Evolutionary conservation across 2,329 filamentous ascomycete genomes (phyloP).

Genomic region (Fonsecaea nubica): DNA sequence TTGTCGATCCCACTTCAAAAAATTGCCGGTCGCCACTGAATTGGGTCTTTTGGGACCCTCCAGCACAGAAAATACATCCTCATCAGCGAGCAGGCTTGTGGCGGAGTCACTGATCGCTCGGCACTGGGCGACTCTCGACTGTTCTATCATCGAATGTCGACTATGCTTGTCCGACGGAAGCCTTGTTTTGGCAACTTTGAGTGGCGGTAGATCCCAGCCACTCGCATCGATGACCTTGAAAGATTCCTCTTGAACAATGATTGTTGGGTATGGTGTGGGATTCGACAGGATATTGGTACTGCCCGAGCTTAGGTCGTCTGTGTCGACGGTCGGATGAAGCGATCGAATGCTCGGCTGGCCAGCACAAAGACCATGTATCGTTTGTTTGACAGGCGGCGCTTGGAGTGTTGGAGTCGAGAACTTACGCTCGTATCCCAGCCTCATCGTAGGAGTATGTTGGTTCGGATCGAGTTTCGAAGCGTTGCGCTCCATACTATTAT

Average conservation of each 20-base stretch:
- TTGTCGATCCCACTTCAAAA: conserved; percentile 32
- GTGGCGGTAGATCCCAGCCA: conserved; percentile 21
- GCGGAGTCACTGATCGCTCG: conserved; percentile 33
- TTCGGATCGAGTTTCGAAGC: conserved; percentile 1
- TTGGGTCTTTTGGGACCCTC: conserved; percentile 29
- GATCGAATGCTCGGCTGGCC: conserved; percentile 26
- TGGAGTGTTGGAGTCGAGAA: conserved; percentile 21
- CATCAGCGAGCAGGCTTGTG: conserved; percentile 16
- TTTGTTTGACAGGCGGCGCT: conserved; percentile 21
- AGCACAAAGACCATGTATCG: conserved; percentile 19
- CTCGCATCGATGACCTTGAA: conserved; percentile 35
- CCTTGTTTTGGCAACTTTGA: conserved; percentile 21
- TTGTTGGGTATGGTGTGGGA: conserved; percentile 6
- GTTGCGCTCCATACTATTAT: neutral
- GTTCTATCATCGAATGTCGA: conserved; percentile 33
- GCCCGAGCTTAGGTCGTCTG: conserved; percentile 15
- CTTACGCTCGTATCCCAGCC: conserved; percentile 21
- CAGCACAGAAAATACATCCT: conserved; percentile 18
- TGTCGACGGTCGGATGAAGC: conserved; percentile 27
- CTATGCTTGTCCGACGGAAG: neutral
- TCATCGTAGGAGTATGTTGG: conserved; percentile 9
- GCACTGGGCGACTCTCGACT: conserved; percentile 28
- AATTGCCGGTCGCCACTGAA: conserved; percentile 38
- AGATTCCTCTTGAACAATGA: conserved; percentile 20
- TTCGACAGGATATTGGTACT: neutral